Evolutionary conservation across 192 early-diverging fungal genomes (phyloP).

Genomic region (Coemansia sp.): DNA sequence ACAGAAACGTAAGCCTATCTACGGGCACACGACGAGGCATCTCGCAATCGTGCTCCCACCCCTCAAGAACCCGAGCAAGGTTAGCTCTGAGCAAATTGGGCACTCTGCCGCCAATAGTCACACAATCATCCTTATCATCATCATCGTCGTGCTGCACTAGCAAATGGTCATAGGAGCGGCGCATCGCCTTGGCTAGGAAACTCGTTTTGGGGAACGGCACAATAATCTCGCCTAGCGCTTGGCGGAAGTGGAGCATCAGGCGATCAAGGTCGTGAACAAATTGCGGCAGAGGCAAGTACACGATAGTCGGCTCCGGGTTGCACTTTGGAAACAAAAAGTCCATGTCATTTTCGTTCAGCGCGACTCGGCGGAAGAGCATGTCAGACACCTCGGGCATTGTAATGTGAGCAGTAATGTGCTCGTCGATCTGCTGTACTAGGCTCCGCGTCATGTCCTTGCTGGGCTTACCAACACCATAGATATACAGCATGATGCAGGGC

Average conservation of each 20-base stretch:
- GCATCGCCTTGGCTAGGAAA: constrained; percentile 33
- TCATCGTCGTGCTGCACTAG: constrained; percentile 19
- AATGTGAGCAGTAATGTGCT: constrained; percentile 41
- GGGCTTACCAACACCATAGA: constrained; percentile 49
- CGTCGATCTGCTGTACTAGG: constrained; percentile 48
- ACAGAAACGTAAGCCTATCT: constrained; percentile 42
- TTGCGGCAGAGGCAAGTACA: constrained; percentile 52
- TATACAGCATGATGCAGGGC: constrained; percentile 35
- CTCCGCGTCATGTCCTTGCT: constrained; percentile 43
- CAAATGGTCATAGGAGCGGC: constrained; percentile 42
- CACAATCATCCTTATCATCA: not conserved
- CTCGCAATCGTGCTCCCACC: constrained; percentile 49
- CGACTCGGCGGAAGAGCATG: constrained; percentile 40
- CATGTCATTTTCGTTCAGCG: constrained; percentile 50
- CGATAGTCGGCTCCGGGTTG: constrained; percentile 48
- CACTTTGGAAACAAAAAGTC: constrained; percentile 51
- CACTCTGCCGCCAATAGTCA: constrained; percentile 30
- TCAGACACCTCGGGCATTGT: constrained; percentile 54
- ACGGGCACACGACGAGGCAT: constrained; percentile 36
- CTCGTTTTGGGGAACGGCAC: constrained; percentile 39
- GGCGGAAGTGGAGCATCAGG: constrained; percentile 41
- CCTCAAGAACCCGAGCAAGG: constrained; percentile 35
- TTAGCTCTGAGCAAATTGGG: constrained; percentile 34
- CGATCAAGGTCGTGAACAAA: constrained; percentile 50
- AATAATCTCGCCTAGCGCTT: constrained; percentile 45